phyloP scores from a whole-genome alignment of 495 filamentous ascomycete genomes.

The Hyaloscypha hepaticicola region DNA sequence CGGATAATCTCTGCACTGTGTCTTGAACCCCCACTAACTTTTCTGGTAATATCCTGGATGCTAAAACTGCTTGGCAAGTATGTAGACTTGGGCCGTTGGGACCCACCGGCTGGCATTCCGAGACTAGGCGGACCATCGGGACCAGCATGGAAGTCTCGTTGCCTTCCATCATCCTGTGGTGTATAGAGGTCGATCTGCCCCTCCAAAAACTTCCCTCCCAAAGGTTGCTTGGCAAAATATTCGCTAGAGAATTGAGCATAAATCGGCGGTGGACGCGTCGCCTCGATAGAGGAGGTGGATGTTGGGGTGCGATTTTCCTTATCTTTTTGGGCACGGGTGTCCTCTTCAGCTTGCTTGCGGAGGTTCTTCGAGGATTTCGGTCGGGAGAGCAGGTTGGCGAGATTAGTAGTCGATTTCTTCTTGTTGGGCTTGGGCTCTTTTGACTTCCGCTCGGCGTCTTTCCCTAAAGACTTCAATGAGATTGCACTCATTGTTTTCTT shows the following conservation, averaged over 20 bases:
- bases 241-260: conserved; percentile 68
- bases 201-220: conserved; percentile 47
- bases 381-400: conserved; percentile 62
- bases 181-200: conserved; percentile 55
- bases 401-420: conserved; percentile 78
- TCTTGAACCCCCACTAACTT: conserved; percentile 22
- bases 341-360: conserved; percentile 42
- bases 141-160: conserved; percentile 61
- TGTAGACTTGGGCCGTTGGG: conserved; percentile 33
- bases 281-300: conserved; percentile 47
- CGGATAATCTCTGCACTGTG: conserved; percentile 26
- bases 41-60: conserved; percentile 30
- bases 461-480: conserved; percentile 60
- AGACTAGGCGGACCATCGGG: conserved; percentile 54
- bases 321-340: conserved; percentile 52
- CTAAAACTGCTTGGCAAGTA: conserved; percentile 32
- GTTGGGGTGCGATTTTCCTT: conserved; percentile 74
- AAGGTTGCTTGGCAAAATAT: conserved; percentile 41
- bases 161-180: conserved; percentile 56
- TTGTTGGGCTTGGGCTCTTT: conserved; percentile 66
- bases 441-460: conserved; percentile 55
- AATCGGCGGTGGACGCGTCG: conserved; percentile 63
- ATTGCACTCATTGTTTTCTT: conserved; percentile 69
- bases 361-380: conserved; percentile 60
- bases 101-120: conserved; percentile 34